Conservation (phyloP, 306 rosid species). For the Pyrus bretschneideri region DNA sequence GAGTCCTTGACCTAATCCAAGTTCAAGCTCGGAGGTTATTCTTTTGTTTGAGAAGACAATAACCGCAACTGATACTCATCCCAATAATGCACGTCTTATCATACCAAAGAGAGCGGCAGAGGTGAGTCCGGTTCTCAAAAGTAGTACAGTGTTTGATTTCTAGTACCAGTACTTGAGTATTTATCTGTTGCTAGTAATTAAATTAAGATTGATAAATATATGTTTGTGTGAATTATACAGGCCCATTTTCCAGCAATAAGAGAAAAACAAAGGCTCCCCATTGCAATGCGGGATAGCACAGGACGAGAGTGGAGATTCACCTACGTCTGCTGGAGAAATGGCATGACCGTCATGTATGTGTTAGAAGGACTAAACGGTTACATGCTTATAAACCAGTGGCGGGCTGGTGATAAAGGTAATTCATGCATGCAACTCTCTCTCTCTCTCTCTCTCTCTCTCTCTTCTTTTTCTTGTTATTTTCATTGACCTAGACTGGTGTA, state of each 20-base stretch:
- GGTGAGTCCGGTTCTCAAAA: constrained; percentile 20
- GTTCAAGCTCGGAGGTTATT: neutral
- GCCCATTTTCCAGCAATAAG: constrained; percentile 3
- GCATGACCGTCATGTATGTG: too few relatives aligned
- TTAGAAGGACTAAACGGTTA: too few relatives aligned
- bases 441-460: neutral
- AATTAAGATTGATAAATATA: too few relatives aligned
- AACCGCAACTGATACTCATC: constrained; percentile 10
- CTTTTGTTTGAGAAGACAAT: constrained; percentile 19
- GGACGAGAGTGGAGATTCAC: neutral
- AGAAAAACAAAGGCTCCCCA: neutral
- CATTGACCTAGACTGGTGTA: neutral
- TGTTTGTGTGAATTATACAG: neutral
- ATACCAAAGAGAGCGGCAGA: constrained; percentile 19
- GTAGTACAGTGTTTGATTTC: neutral
- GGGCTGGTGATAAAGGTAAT: constrained; percentile 25
- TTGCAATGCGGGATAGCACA: neutral
- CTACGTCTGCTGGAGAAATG: constrained; percentile 12
- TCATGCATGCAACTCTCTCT: too few relatives aligned
- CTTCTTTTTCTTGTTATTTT: neutral
- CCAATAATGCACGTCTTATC: constrained; percentile 19
- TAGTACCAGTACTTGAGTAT: neutral
- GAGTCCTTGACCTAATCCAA: constrained; percentile 11
- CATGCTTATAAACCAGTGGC: too few relatives aligned
- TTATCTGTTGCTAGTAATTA: neutral